These are phyloP conservation scores for Backusella luteola DNA, from an alignment of 192 early-diverging fungal genomes.

Conservation along the genomic window DNA sequence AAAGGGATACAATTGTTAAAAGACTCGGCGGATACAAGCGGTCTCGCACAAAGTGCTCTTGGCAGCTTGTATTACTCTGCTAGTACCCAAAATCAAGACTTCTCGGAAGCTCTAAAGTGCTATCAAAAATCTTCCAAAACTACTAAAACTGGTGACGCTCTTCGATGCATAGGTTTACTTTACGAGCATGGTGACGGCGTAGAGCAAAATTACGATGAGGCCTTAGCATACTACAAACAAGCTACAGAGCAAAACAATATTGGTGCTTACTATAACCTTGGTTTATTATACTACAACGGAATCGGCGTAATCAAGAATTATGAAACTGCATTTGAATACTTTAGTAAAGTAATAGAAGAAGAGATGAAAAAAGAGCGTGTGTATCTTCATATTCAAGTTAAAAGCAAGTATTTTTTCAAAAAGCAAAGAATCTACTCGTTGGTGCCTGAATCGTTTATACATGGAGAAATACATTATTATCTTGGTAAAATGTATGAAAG, in stretches of 20 bases:
- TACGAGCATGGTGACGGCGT: background rate
- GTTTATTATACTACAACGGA: background rate
- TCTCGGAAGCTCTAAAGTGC: background rate
- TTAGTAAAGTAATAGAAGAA: background rate
- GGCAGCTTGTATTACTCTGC: background rate
- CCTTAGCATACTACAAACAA: background rate
- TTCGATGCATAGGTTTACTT: background rate
- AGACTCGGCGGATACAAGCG: background rate
- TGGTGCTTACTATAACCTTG: background rate
- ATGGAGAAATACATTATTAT: background rate
- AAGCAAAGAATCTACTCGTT: background rate
- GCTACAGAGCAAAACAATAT: background rate
- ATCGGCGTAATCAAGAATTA: background rate
- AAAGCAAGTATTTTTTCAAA: background rate
- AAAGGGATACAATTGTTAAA: background rate
- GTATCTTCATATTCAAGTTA: background rate
- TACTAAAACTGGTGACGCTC: background rate
- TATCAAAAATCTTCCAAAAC: background rate
- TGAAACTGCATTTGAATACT: background rate
- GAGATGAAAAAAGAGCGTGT: background rate
- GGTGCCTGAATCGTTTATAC: background rate
- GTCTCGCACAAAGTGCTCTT: background rate
- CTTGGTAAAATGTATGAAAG: background rate
- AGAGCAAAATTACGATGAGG: background rate
- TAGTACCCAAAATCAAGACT: background rate